Evolutionary conservation across 495 filamentous ascomycete species (phyloP).

Genomic region (Ascodesmis nigricans): DNA sequence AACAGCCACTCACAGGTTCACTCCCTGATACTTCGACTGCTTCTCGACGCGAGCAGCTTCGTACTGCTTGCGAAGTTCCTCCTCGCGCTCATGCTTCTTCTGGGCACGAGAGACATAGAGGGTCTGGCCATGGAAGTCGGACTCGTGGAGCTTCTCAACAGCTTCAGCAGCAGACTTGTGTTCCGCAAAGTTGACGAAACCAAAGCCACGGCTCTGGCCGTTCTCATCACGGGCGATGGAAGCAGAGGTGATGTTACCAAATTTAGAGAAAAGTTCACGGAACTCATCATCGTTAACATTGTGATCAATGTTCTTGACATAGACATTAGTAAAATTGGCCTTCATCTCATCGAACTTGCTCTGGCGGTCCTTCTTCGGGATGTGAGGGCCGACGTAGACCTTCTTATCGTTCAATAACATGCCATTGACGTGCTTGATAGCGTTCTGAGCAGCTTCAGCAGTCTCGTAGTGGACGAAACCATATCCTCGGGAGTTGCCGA

Average conservation of each 20-base stretch:
- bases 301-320: slow-evolving; percentile 91
- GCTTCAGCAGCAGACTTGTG: slow-evolving; percentile 73
- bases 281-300: slow-evolving; percentile 87
- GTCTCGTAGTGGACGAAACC: slow-evolving; percentile 99
- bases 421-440: slow-evolving; percentile 98
- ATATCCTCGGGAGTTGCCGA: slow-evolving; percentile 88
- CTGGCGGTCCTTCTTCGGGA: slow-evolving; percentile 99
- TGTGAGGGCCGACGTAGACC: slow-evolving; percentile 97
- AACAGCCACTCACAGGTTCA: slow-evolving; percentile 41
- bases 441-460: slow-evolving; percentile 82
- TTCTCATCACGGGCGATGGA: slow-evolving; percentile 75
- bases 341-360: slow-evolving; percentile 99
- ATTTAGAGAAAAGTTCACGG: slow-evolving; percentile 74
- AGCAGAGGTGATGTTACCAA: slow-evolving; percentile 84
- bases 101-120: slow-evolving; percentile 96
- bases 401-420: slow-evolving; percentile 99
- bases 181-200: slow-evolving; percentile 90
- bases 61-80: slow-evolving; percentile 96
- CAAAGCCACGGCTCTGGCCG: slow-evolving; percentile 90
- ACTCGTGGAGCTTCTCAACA: slow-evolving; percentile 81
- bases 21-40: slow-evolving; percentile 94
- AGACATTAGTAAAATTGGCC: slow-evolving; percentile 99
- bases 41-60: slow-evolving; percentile 96
- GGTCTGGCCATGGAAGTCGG: slow-evolving; percentile 76
- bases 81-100: slow-evolving; percentile 99